Evolutionary conservation across 1,284 basidiomycete genomes (phyloP).

Genomic region (Taiwanofungus camphoratus): DNA sequence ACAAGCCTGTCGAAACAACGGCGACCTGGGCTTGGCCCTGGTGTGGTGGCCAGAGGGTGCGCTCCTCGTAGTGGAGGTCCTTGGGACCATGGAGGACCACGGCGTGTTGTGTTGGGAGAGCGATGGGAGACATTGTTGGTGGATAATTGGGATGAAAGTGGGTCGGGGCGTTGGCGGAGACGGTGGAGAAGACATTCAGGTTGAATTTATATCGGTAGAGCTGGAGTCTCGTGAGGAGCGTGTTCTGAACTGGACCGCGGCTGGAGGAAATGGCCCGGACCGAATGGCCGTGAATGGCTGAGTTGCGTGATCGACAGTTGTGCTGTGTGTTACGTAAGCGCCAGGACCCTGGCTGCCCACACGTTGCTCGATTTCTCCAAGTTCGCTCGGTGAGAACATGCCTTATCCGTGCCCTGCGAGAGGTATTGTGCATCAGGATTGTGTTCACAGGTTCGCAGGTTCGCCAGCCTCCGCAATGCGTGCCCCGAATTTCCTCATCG

Average conservation of each 20-base stretch:
- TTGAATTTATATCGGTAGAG: slow-evolving; percentile 22
- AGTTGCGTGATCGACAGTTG: slow-evolving; percentile 15
- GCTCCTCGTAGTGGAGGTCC: slow-evolving; percentile 69
- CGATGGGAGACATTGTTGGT: slow-evolving; percentile 49
- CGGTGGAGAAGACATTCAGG: slow-evolving; percentile 9
- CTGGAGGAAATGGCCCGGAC: slow-evolving; percentile 14
- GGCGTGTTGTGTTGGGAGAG: slow-evolving; percentile 50
- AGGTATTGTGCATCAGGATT: background rate
- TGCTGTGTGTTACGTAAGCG: slow-evolving; percentile 10
- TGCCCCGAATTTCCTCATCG: background rate
- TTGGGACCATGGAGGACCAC: slow-evolving; percentile 68
- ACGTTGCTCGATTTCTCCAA: slow-evolving; percentile 2
- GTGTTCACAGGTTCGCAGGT: background rate
- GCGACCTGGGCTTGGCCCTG: slow-evolving; percentile 68
- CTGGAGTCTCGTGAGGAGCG: slow-evolving; percentile 22
- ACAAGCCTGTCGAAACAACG: slow-evolving; percentile 82
- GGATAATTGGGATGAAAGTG: slow-evolving; percentile 12
- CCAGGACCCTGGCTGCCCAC: slow-evolving; percentile 15
- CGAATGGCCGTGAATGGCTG: slow-evolving; percentile 13
- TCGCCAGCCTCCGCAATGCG: background rate
- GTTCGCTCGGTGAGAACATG: background rate
- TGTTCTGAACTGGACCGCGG: slow-evolving; percentile 16
- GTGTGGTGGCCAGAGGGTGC: slow-evolving; percentile 61
- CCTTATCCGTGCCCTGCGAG: background rate
- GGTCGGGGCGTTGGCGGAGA: slow-evolving; percentile 15